Evolutionary conservation across 805 yeast species (phyloP), one percentile per base, ranked within the genome.

Genomic region (Nakazawaea wickerhamii): DNA sequence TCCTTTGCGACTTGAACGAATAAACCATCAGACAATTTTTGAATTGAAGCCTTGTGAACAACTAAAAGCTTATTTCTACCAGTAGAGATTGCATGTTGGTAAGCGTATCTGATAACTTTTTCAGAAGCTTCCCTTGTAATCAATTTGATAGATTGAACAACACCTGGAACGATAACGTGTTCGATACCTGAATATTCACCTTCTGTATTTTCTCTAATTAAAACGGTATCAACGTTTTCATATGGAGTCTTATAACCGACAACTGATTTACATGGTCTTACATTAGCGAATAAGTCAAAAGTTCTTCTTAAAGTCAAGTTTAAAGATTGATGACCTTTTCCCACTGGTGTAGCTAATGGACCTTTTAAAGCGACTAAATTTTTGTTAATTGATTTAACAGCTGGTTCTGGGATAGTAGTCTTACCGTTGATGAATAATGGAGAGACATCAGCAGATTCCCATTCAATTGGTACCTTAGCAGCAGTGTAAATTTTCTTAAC

Each of bases 141-240:
- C 67, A 93, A 79, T 73, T 93, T 93, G 71, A 91, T 91, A 50
- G 96, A 86, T 74, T 93, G 98, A 42, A 93, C 97, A 44, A 93
- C 98, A 62, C 99, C 99, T 52, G 97, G 97, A 45, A 89, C 95
- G 52, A 93, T 89, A 51, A 88, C 84, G 75, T 93, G 99, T 76
- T 93, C 99, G 57, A 93, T 90, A 71, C 99, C 99, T 25, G 97
- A 90, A 75, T 91, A 91, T 72, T 91, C 99, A 75, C 99, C 99
- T 70, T 93, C 98, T 52, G 99, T 91, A 81, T 93, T 93, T 74
- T 93, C 99, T 79, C 99, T 89, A 66, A 93, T 90, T 58, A 93
- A 75, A 28, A 91, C 96, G 50, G 96, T 84, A 70, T 93, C 95
- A 51, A 93, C 98, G 64, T 85, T 76, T 48, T 76, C 72, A 69